A percentile compares a stretch with the other conserved stretches of the same genome.
These are phyloP conservation scores for Cladosporium sp. DNA, from an alignment of 2,329 filamentous ascomycete species.

Conservation along the genomic window DNA sequence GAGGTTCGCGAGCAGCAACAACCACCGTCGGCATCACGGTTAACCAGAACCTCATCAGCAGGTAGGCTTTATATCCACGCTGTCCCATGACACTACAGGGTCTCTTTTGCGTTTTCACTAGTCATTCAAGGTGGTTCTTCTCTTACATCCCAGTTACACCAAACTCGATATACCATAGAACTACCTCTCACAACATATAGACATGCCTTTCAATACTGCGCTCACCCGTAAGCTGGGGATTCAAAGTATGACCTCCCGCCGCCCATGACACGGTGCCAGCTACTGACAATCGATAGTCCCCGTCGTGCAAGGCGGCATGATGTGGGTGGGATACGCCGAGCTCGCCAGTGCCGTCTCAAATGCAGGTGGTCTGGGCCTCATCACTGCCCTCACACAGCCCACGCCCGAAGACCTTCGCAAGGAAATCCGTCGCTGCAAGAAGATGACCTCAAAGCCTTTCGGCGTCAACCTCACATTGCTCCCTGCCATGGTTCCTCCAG, in stretches of 20 bases:
- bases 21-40: conserved; percentile 10
- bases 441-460: conserved; percentile 75
- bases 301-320: conserved; percentile 82
- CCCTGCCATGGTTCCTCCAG: conserved; percentile 80
- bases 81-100: not conserved
- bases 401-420: conserved; percentile 86
- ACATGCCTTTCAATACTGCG: conserved; percentile 62
- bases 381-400: conserved; percentile 88
- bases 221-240: conserved; percentile 60
- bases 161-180: conserved; percentile 6
- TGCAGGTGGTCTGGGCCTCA: conserved; percentile 76
- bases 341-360: conserved; percentile 71
- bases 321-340: conserved; percentile 79
- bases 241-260: conserved; percentile 31
- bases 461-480: conserved; percentile 94
- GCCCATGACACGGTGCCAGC: too few relatives aligned
- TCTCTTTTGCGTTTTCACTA: not conserved
- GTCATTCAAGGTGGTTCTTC: not conserved
- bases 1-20: conserved; percentile 1
- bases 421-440: conserved; percentile 83
- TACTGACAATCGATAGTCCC: conserved; percentile 53
- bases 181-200: conserved; percentile 26
- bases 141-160: not conserved
- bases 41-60: conserved; percentile 8
- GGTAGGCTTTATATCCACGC: conserved; percentile 2